Evolutionary conservation across 345 rosid species (phyloP).

Genomic region (Anacardium occidentale): DNA sequence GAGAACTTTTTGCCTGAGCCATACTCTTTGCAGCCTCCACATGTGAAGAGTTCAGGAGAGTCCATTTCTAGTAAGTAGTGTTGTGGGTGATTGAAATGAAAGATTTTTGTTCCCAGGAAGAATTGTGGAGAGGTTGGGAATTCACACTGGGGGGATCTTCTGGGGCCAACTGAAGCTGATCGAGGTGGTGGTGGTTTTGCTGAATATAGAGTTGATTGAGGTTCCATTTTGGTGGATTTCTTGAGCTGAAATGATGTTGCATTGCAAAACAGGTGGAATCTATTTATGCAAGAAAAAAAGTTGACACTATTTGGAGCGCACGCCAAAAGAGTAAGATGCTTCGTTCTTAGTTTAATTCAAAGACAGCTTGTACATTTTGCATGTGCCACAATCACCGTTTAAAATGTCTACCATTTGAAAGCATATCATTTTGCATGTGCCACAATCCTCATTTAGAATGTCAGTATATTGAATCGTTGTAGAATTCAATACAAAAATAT

Average conservation of each 20-base stretch:
- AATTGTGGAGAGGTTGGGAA: conserved; percentile 58
- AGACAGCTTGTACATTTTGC: conserved; percentile 7
- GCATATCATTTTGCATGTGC: too few relatives aligned
- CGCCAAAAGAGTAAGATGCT: conserved; percentile 19
- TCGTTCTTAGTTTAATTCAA: neutral
- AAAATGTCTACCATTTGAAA: too few relatives aligned
- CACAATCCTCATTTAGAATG: too few relatives aligned
- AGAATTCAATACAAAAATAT: too few relatives aligned
- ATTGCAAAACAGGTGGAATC: conserved; percentile 10
- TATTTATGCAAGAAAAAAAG: conserved; percentile 37
- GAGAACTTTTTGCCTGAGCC: conserved; percentile 71
- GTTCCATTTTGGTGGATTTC: conserved; percentile 20
- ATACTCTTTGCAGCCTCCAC: conserved; percentile 73
- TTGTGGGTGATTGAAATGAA: conserved; percentile 63
- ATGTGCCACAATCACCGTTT: neutral
- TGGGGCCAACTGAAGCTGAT: neutral
- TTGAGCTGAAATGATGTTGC: conserved; percentile 18
- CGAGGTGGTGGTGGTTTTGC: conserved; percentile 6
- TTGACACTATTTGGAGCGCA: conserved; percentile 20
- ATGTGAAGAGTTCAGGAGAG: conserved; percentile 57
- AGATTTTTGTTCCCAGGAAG: conserved; percentile 43
- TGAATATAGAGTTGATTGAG: neutral
- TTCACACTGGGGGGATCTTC: conserved; percentile 19
- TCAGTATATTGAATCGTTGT: too few relatives aligned
- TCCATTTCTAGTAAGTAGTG: conserved; percentile 48